Base-by-base conservation (phyloP, 768 basidiomycete genomes). In the Suillus luteus region DNA sequence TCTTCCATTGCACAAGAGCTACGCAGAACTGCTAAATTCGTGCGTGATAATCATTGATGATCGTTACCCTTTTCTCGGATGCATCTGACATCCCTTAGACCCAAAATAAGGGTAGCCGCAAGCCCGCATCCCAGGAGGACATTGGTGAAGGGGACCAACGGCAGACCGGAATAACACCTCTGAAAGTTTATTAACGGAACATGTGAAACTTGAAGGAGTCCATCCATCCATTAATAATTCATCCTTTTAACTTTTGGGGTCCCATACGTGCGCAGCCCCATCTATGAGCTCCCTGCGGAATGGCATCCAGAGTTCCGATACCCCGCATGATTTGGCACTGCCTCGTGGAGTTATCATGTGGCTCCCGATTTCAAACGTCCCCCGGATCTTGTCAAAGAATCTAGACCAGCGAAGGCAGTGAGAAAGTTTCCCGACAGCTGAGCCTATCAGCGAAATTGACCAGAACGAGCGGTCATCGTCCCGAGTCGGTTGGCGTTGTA, bases 341-440 rank as follows among this genome's bases (percentile, higher is more conserved):
- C 52, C 31, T 54, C 33, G 33, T 35, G 52, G 33, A 54, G 33
- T 35, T 35, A 54, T 54, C 17, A 31, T 19, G 17, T 33, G 19
- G 52, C 11, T 33, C 52, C 31, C 19, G 17, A 52, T 31, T 33
- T 35, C 19, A 54, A 35, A 33, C 31, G 19, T 54, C 27, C 17
- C 19, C 31, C 10, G 31, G 52, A 87, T 85, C 71, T 70, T 87
- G 86, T 1, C 85, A 82, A 12, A 86, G 65, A 0, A 86, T 81
- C 83, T 83, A 41, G 27, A 43, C 4, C 6, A 5, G 54, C 7
- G 15, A 62, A 41, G 1, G 17, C n/a, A 17, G 33, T 64, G 0
- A 61, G 37, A 33, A 24, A 19, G 41, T 9, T 54, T n/a, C 66
- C 77, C 65, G 52, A 86, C 85, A 11, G 86, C 85, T 35, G 33